phyloP scores from a whole-genome alignment of 2,329 filamentous ascomycete genomes.

The Rugonectria rugulosa region DNA sequence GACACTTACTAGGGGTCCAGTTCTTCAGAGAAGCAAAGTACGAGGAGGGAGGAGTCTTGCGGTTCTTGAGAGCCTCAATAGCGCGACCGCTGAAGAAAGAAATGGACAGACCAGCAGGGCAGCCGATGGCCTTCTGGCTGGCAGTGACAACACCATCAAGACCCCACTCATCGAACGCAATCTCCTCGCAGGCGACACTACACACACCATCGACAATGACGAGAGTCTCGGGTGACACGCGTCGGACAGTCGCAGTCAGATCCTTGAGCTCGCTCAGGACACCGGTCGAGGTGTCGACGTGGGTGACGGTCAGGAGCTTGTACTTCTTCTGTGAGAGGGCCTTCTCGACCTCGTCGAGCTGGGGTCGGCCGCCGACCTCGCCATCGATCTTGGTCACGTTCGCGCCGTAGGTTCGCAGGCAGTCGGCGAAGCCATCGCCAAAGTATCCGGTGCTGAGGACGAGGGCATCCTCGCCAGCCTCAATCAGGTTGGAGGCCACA shows the following conservation, averaged over 20 bases:
- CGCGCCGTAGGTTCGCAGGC: conserved; percentile 88
- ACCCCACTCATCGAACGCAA: conserved; percentile 94
- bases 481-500: conserved; percentile 90
- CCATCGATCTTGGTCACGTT: conserved; percentile 90
- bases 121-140: conserved; percentile 96
- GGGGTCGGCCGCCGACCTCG: conserved; percentile 85
- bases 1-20: conserved; percentile 82
- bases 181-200: conserved; percentile 95
- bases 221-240: conserved; percentile 89
- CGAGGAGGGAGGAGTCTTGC: conserved; percentile 82
- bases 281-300: conserved; percentile 97
- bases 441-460: conserved; percentile 98
- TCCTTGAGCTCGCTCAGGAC: conserved; percentile 91
- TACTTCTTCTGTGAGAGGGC: conserved; percentile 90
- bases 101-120: conserved; percentile 92
- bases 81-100: conserved; percentile 92
- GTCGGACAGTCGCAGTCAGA: conserved; percentile 81
- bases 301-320: conserved; percentile 93
- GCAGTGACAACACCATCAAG: conserved; percentile 93
- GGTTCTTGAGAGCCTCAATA: conserved; percentile 78
- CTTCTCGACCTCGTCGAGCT: conserved; percentile 86
- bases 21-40: conserved; percentile 99
- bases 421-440: conserved; percentile 92
- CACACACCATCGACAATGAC: conserved; percentile 96
- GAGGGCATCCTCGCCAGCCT: conserved; percentile 87